Evolutionary conservation across 2,329 filamentous ascomycete genomes (phyloP), one percentile per base, ranked within the genome.

Genomic region (Acephala macrosclerotiorum): DNA sequence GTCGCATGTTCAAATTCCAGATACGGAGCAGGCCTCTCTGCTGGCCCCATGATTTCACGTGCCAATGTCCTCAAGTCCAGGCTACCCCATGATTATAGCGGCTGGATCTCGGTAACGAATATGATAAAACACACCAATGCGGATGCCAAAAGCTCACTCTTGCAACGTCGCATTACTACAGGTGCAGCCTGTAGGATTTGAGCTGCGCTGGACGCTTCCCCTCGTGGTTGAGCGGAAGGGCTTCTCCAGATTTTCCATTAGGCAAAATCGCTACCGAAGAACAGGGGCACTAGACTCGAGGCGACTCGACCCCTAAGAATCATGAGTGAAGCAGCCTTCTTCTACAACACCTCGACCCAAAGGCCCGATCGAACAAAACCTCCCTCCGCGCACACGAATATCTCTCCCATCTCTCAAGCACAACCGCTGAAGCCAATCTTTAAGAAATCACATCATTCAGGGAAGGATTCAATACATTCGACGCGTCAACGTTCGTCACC

Each of bases 291-390:
- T 26, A 22, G 49, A 33, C 29, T 33, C 29, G 29, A 33, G 25
- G 26, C 22, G 49, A 53, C 25, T 35, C 59, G 26, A 25, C 36
- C 42, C 42, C 59, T 58, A 66, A 33, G 49, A 53, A 53, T 53
- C 33, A 74, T 74, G 71, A 61, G 69, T n/a, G 72, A 74, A 63
- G 71, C 70, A 26, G 70, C 66, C 22, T 73, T 74, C 59, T 74
- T 72, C 51, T 70, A 68, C 58, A 71, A 73, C 56, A 61, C 63
- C 35, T 70, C 71, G 14, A 66, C 61, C 59, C 70, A 72, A 42
- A 60, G 70, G 38, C 70, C 68, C 12, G 68, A 72, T 42, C 61
- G 65, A 40, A 61, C 65, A 29, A 72, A 73, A 68, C 64, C 58
- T 20, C 68, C 69, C 22, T 72, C 71, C 36, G 65, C 69, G 20